Evolutionary conservation across 768 basidiomycete genomes (phyloP).

Genomic region (Trametes gibbosa): DNA sequence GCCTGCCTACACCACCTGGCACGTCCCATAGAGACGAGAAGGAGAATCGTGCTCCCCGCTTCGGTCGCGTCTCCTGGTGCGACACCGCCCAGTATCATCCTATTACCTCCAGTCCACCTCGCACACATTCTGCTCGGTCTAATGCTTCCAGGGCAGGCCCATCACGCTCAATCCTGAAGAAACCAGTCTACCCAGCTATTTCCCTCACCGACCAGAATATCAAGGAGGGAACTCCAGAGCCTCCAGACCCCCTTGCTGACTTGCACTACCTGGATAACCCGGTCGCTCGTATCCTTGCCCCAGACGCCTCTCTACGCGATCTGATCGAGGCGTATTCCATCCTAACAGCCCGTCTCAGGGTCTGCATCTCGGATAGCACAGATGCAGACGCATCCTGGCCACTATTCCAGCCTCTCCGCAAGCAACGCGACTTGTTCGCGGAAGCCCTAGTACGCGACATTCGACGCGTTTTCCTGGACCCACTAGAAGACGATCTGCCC

Average conservation of each 20-base stretch:
- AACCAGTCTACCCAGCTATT: conserved; percentile 33
- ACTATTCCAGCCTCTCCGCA: conserved; percentile 67
- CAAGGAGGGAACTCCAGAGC: conserved; percentile 77
- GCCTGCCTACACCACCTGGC: conserved; percentile 24
- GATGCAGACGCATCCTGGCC: conserved; percentile 66
- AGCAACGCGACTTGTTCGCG: conserved; percentile 49
- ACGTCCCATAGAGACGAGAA: conserved; percentile 25
- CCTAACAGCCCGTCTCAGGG: conserved; percentile 62
- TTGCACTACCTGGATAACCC: conserved; percentile 64
- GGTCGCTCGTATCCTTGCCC: conserved; percentile 54
- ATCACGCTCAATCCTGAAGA: conserved; percentile 71
- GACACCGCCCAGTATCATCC: conserved; percentile 20
- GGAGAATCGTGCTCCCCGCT: conserved; percentile 22
- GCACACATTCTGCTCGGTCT: conserved; percentile 18
- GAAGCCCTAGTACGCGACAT: conserved; percentile 68
- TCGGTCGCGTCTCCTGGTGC: conserved; percentile 21
- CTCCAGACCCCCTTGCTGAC: conserved; percentile 61
- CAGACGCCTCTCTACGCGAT: conserved; percentile 47
- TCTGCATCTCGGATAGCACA: conserved; percentile 38
- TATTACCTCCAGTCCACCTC: conserved; percentile 18
- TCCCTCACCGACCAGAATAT: conserved; percentile 40
- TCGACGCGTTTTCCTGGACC: conserved; percentile 60
- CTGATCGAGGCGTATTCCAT: conserved; percentile 75
- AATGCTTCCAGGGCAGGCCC: conserved; percentile 45
- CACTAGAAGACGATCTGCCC: conserved; percentile 26